phyloP scores from a whole-genome alignment of 805 yeast species.

The Saccharomycopsis sp. region DNA sequence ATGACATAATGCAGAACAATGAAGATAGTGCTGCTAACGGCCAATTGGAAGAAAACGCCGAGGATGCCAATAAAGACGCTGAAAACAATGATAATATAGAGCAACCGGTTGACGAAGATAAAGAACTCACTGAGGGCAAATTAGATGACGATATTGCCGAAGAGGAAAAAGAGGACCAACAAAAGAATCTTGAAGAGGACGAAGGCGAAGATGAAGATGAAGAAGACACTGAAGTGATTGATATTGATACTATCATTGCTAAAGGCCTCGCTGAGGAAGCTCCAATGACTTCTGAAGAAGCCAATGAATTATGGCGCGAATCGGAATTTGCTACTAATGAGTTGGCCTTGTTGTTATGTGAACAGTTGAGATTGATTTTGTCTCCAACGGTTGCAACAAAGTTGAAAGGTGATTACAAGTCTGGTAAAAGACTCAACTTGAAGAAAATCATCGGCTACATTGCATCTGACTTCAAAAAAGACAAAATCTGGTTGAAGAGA shows the following conservation, averaged over 20 bases:
- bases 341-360: conserved; percentile 79
- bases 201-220: conserved; percentile 25
- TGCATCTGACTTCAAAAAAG: conserved; percentile 95
- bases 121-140: conserved; percentile 33
- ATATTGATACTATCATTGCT: conserved; percentile 26
- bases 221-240: conserved; percentile 27
- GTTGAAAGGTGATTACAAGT: conserved; percentile 89
- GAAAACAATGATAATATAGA: conserved; percentile 25
- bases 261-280: conserved; percentile 23
- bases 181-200: conserved; percentile 32
- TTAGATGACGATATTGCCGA: conserved; percentile 31
- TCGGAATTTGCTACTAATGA: conserved; percentile 86
- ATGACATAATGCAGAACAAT: conserved; percentile 20
- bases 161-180: conserved; percentile 27
- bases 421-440: conserved; percentile 96
- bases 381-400: conserved; percentile 98
- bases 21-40: conserved; percentile 24
- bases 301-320: conserved; percentile 72
- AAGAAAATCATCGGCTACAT: conserved; percentile 95
- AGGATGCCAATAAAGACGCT: conserved; percentile 21
- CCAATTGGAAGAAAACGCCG: conserved; percentile 27
- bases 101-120: conserved; percentile 27
- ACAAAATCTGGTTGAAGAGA: conserved; percentile 96
- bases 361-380: conserved; percentile 83
- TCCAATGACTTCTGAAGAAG: conserved; percentile 51